Percentiles rank a stretch among this genome's conserved stretches.
Conservation (phyloP, 148 eudicot species). For the Cornus florida region DNA sequence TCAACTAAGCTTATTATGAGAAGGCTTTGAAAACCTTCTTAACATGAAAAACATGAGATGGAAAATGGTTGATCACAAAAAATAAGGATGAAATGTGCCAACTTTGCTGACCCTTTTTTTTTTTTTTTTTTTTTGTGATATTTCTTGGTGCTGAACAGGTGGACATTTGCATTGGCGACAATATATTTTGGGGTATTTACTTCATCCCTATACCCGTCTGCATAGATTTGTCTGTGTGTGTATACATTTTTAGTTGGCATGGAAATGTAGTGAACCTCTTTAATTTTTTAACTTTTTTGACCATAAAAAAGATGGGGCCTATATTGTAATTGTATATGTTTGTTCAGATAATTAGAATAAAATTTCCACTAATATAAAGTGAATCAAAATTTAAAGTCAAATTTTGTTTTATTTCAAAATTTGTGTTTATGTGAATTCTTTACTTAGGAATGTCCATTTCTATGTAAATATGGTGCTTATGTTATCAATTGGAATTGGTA, state of each 20-base stretch:
- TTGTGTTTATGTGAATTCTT: background rate
- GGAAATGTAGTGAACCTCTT: background rate
- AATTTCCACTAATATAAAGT: background rate
- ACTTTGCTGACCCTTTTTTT: too few relatives aligned
- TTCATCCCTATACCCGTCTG: slow-evolving; percentile 3
- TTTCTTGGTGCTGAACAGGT: slow-evolving; percentile 54
- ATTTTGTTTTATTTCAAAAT: background rate
- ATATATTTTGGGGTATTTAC: slow-evolving; percentile 82
- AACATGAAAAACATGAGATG: background rate
- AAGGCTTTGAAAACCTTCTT: background rate
- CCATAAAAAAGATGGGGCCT: background rate
- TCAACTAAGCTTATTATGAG: background rate
- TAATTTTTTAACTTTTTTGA: background rate
- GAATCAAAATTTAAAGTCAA: background rate
- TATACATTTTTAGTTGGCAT: background rate
- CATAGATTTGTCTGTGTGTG: background rate
- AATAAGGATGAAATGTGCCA: too few relatives aligned
- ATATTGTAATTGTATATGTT: background rate
- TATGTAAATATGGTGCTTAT: slow-evolving; percentile 5
- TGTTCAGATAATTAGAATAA: background rate
- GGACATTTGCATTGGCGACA: slow-evolving; percentile 78
- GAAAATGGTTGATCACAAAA: background rate
- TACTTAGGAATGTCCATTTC: background rate
- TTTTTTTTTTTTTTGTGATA: slow-evolving; percentile 17
- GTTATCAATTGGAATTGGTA: slow-evolving; percentile 27